Evolutionary conservation across 306 rosid genomes (phyloP).

Genomic region (Cucurbita pepo): DNA sequence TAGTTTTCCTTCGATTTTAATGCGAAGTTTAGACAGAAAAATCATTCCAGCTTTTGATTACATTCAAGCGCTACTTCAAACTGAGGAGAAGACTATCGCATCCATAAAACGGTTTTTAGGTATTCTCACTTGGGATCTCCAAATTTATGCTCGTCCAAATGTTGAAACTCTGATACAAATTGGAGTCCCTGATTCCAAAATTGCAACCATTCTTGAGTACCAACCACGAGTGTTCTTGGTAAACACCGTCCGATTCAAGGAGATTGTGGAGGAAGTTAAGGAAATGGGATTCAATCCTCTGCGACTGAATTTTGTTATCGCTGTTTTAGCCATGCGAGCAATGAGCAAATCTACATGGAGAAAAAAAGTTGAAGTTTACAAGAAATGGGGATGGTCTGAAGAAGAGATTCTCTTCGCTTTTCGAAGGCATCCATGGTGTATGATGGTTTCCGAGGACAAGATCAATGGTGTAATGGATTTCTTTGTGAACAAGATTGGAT

Average conservation of each 20-base stretch:
- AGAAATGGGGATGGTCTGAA: slow-evolving; percentile 47
- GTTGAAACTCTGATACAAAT: background rate
- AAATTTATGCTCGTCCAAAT: background rate
- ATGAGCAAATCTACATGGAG: slow-evolving; percentile 21
- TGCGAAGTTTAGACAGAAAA: slow-evolving; percentile 13
- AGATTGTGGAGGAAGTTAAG: slow-evolving; percentile 12
- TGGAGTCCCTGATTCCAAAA: slow-evolving; percentile 4
- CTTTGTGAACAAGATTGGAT: slow-evolving; percentile 21
- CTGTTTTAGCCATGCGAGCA: slow-evolving; percentile 11
- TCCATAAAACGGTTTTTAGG: background rate
- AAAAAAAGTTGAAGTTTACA: slow-evolving; percentile 17
- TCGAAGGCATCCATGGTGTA: slow-evolving; percentile 18
- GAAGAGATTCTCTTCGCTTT: slow-evolving; percentile 20
- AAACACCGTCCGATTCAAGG: background rate
- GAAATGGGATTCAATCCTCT: slow-evolving; percentile 25
- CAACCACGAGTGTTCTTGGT: slow-evolving; percentile 2
- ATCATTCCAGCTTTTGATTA: slow-evolving; percentile 15
- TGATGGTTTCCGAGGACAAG: slow-evolving; percentile 20
- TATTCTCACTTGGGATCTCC: background rate
- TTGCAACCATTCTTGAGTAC: background rate
- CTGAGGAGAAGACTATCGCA: slow-evolving; percentile 1
- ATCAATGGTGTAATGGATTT: slow-evolving; percentile 20
- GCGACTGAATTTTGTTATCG: slow-evolving; percentile 5
- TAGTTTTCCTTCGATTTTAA: background rate
- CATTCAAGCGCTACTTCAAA: slow-evolving; percentile 11